Evolutionary conservation across 352 stramenopile genomes (phyloP), one percentile per base, ranked within the genome.

Genomic region (Globisporangium nagaii): DNA sequence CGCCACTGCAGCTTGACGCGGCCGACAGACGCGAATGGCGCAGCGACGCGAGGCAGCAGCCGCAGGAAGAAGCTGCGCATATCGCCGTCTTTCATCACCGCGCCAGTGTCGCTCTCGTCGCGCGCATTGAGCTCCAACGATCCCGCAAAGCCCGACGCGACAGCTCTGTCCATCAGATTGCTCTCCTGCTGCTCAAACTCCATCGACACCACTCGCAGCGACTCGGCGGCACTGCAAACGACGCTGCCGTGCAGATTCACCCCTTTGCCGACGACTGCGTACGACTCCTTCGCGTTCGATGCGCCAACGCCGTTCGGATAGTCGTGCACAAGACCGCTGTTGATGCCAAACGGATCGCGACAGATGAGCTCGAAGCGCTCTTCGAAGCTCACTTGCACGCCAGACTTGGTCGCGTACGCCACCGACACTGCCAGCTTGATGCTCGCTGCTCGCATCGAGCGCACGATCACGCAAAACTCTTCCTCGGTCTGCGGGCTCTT

Each of bases 281-380:
- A 76, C 1, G 67, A 78, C 13, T 80, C 67, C 44, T 77, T 81
- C 0, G 67, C 47, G 12, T 53, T 56, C 30, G 55, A 61, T 17
- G 62, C 62, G 15, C 63, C 68, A 13, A 69, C 59, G 17, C 74
- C 68, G 24, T 75, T 80, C 7, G 81, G 70, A 42, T 81, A 89
- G 32, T 91, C 81, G 41, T 89, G 73, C 36, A 87, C 68, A 34
- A 91, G 72, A 1, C 64, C 66, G 28, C 70, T 77, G 34, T 58
- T 65, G 44, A 91, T 66, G 3, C 45, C 42, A 52, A 92, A 89
- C 37, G 82, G 77, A 46, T 88, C 66, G 20, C 73, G 66, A 44
- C 82, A 92, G 5, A 66, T 32, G 5, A 92, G 45, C 24, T 88
- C 71, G 45, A 84, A 90, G 3, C 75, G 65, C 56, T 90, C 78